Conservation (phyloP, 1,284 basidiomycete genomes). For the Porodaedalea pini region DNA sequence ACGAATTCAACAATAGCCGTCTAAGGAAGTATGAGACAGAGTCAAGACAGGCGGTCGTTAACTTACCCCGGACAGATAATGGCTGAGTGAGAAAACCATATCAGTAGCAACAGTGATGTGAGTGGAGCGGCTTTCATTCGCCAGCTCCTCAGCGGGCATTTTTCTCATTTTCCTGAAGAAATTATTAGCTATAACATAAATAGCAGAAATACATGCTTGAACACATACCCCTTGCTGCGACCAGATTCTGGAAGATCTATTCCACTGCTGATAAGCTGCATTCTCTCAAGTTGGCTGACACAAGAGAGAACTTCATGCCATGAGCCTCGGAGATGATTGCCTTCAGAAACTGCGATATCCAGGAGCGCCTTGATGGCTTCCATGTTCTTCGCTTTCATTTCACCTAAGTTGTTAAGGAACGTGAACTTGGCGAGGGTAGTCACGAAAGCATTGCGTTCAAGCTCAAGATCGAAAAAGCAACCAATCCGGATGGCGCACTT, state of each 20-base stretch:
- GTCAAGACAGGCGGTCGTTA: conserved; percentile 11
- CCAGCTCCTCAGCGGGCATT: conserved; percentile 87
- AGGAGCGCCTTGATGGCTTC: conserved; percentile 94
- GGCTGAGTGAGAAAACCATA: conserved; percentile 97
- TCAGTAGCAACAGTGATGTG: conserved; percentile 99
- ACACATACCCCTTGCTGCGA: conserved; percentile 65
- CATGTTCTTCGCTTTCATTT: conserved; percentile 99
- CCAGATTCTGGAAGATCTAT: conserved; percentile 80
- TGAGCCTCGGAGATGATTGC: conserved; percentile 90
- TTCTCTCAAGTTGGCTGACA: conserved; percentile 94
- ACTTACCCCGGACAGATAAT: conserved; percentile 89
- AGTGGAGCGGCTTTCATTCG: conserved; percentile 94
- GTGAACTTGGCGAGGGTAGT: conserved; percentile 98
- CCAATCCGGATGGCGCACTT: conserved; percentile 90
- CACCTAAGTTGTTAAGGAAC: conserved; percentile 91
- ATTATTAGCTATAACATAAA: conserved; percentile 19
- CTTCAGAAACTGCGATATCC: conserved; percentile 90
- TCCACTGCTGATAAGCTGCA: conserved; percentile 91
- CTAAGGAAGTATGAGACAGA: conserved; percentile 38
- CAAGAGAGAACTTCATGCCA: conserved; percentile 95
- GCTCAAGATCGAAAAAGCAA: conserved; percentile 92
- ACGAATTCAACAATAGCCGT: conserved; percentile 99
- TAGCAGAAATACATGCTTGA: neutral
- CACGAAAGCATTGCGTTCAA: conserved; percentile 95
- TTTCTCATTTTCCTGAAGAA: conserved; percentile 46